Conservation (phyloP, 371 early-diverging fungal genomes). For the Saksenaea vasiformis region DNA sequence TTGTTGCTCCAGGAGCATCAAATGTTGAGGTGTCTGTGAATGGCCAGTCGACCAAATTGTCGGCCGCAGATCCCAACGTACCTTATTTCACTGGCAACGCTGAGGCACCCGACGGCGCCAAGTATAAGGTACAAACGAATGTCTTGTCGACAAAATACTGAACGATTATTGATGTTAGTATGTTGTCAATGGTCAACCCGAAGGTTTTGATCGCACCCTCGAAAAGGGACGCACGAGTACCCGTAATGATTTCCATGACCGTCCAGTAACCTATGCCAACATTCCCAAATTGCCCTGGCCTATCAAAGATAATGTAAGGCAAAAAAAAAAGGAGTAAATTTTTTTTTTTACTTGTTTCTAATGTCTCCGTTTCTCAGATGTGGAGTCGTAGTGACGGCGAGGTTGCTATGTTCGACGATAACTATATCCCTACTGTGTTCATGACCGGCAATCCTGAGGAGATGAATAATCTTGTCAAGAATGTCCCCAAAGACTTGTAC, state of each 20-base stretch:
- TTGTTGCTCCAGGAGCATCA: constrained; percentile 49
- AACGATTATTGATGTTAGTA: constrained; percentile 26
- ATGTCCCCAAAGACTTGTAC: constrained; percentile 23
- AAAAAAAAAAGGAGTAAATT: too few species aligned
- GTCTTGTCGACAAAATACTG: background rate
- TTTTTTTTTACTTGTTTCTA: background rate
- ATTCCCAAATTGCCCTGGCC: constrained; percentile 57
- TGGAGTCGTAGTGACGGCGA: constrained; percentile 45
- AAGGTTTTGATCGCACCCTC: constrained; percentile 50
- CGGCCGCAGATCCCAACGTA: constrained; percentile 43
- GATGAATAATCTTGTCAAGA: constrained; percentile 36
- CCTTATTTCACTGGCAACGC: constrained; percentile 53
- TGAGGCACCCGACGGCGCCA: constrained; percentile 35
- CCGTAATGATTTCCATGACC: constrained; percentile 51
- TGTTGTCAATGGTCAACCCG: constrained; percentile 44
- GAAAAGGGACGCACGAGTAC: constrained; percentile 30
- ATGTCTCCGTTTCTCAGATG: constrained; percentile 13
- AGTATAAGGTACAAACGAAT: constrained; percentile 43
- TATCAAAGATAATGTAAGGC: constrained; percentile 38
- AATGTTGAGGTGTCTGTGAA: constrained; percentile 47
- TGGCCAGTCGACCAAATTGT: constrained; percentile 36
- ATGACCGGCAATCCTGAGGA: constrained; percentile 32
- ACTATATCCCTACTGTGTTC: constrained; percentile 58
- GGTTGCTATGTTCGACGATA: constrained; percentile 50
- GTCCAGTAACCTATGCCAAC: constrained; percentile 55